Evolutionary conservation across 352 stramenopile species (phyloP), one percentile per base, ranked within the genome.

Genomic region (Nannochloropsis limnetica): DNA sequence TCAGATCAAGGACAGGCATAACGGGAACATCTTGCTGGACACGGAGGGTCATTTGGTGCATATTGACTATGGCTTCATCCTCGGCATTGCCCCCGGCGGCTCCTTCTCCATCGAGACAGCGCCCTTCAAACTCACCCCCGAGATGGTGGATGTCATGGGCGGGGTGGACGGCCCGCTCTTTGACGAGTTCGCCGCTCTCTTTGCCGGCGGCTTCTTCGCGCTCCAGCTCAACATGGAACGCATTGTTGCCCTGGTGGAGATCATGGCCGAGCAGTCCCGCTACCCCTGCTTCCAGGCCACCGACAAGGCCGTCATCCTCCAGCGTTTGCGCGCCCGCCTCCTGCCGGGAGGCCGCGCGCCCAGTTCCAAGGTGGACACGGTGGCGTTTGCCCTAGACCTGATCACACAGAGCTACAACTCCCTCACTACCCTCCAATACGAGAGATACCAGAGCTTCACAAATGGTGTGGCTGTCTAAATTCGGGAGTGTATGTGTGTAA

Each of bases 41-140:
- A 97, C 93, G 68, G 90, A 96, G 88, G 96, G 97, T 15, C 95
- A 97, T 87, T 91, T 99, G 9, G 96, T 99, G 83, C 95, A 99
- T 88, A 99, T 99, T 84, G 97, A 99, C 87, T 99, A 98, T 89
- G 97, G 97, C 6, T 99, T 99, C 87, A 89, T 99, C 49, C 93
- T 99, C 81, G 96, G 95, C 27, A 98, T 98, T 89, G 96, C 94
- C 32, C 96, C 96, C 0, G 97, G 96, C 83, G 95, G 97, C 82
- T 98, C 97, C 88, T 98, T 98, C 80, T 97, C 91, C 69, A 96
- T 99, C 82, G 97, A 99, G 88, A 97, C 94, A 44, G 96, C 96
- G 68, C 96, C 97, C 27, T 99, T 99, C 91, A 99, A 99, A 82
- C 89, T 99, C 5, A 99, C 96, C n/a, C 90, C 90, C 54, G 97